Evolutionary conservation across 192 early-diverging fungal genomes (phyloP), one percentile per base, ranked within the genome.

Genomic region (Linnemannia schmuckeri): DNA sequence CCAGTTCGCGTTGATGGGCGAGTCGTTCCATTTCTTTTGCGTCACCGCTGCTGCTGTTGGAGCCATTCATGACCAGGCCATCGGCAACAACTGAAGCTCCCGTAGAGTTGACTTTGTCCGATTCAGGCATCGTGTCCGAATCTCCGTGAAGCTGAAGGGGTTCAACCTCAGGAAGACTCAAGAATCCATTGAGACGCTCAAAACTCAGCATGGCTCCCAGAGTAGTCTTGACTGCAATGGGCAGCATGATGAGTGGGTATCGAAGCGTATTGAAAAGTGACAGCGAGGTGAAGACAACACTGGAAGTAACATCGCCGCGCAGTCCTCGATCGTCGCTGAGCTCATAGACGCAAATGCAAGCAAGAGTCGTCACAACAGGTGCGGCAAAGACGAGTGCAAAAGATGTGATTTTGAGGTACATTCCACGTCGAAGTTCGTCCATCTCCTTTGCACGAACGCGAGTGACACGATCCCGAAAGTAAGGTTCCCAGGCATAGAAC

Each of bases 401-500:
- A 42, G 85, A 93, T 40, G 89, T 82, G 41, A 92, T 91, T 78
- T 94, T 94, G 70, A 95, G 66, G 24, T 88, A 75, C 57, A 95
- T 85, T 27, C 89, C 89, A 17, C 46, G 70, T n/a, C 89, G 81
- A 54, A 95, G 79, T 69, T 89, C 87, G 9, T 57, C 44, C 79
- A 94, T 90, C 80, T 96, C 95, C 52, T 90, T 83, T n/a, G 73
- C 57, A 13, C 95, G 82, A 20, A 96, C 91, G 15, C 83, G 82
- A n/a, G 75, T 72, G 44, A 95, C 90, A 47, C 93, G 92, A 27
- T 93, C 88, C 57, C 82, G 75, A 78, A 96, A 96, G n/a, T 91
- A 91, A 3, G 85, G 75, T 71, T 96, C 95, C 95, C 95, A 96
- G 15, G 93, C 91, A 81, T 96, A 95, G 75, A 95, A 93, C 80